Conservation (phyloP, 805 yeast species). For the Candida broadrunensis region DNA sequence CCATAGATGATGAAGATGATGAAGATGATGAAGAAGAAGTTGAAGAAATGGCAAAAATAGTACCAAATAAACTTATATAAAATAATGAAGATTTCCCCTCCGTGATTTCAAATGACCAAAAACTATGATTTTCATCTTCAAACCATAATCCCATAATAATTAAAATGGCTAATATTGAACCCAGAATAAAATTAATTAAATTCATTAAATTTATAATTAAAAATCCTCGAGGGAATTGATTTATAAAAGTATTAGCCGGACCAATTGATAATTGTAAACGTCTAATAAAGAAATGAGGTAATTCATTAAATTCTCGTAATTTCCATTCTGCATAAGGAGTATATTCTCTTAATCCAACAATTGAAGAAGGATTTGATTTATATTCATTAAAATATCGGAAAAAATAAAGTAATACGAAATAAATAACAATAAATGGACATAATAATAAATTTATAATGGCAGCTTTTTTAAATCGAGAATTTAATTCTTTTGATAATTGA, state of each 20-base stretch:
- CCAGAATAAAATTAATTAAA: constrained; percentile 61
- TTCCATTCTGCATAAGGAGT: constrained; percentile 96
- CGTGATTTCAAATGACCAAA: constrained; percentile 84
- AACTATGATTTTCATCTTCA: constrained; percentile 78
- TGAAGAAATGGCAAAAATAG: constrained; percentile 81
- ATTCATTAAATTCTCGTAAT: constrained; percentile 88
- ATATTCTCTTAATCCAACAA: constrained; percentile 71
- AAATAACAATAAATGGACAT: constrained; percentile 83
- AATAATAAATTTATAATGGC: constrained; percentile 79
- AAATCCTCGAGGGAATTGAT: constrained; percentile 85
- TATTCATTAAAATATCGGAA: constrained; percentile 91
- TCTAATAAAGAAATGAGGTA: constrained; percentile 81
- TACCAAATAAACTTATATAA: constrained; percentile 85
- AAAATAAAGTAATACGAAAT: constrained; percentile 79
- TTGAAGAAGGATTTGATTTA: constrained; percentile 78
- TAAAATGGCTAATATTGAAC: constrained; percentile 85
- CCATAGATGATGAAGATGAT: neutral
- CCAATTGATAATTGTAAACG: constrained; percentile 74
- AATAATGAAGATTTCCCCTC: constrained; percentile 78
- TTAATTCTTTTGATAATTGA: constrained; percentile 63
- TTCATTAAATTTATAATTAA: constrained; percentile 34
- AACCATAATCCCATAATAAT: constrained; percentile 60
- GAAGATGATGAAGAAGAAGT: constrained; percentile 6
- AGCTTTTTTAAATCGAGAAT: constrained; percentile 79
- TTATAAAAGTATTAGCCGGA: constrained; percentile 78